phyloP scores from a whole-genome alignment of 148 eudicot genomes.

The Dysphania ambrosioides region DNA sequence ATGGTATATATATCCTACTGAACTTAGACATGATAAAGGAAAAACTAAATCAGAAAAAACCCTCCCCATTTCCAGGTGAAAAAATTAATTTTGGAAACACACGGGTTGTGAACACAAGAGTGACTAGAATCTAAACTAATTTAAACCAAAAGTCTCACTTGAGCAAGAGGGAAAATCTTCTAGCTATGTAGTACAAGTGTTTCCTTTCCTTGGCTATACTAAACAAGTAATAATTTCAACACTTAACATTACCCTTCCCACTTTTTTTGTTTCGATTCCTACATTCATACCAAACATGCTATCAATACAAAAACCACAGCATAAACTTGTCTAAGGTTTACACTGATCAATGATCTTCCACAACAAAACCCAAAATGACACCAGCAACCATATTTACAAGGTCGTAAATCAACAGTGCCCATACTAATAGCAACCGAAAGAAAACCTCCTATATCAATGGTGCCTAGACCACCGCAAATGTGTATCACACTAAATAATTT shows the following conservation, averaged over 20 bases:
- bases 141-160: not conserved
- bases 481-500: too few relatives aligned
- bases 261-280: too few relatives aligned
- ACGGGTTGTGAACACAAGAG: not conserved
- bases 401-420: not conserved
- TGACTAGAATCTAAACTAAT: not conserved
- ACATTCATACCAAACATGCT: too few relatives aligned
- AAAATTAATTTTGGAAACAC: not conserved
- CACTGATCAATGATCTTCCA: too few relatives aligned
- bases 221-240: too few relatives aligned
- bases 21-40: not conserved
- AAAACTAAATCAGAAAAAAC: not conserved
- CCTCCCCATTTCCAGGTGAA: not conserved
- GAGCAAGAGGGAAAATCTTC: not conserved
- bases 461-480: not conserved
- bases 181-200: not conserved
- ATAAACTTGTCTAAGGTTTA: not conserved
- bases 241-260: too few relatives aligned
- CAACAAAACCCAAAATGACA: not conserved
- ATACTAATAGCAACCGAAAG: not conserved
- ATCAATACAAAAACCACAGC: too few relatives aligned
- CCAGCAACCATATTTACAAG: not conserved
- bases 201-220: too few relatives aligned
- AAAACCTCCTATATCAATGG: not conserved
- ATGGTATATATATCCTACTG: not conserved